Base-by-base conservation (phyloP, 495 filamentous ascomycete species). In the Xylaria nigripes region DNA sequence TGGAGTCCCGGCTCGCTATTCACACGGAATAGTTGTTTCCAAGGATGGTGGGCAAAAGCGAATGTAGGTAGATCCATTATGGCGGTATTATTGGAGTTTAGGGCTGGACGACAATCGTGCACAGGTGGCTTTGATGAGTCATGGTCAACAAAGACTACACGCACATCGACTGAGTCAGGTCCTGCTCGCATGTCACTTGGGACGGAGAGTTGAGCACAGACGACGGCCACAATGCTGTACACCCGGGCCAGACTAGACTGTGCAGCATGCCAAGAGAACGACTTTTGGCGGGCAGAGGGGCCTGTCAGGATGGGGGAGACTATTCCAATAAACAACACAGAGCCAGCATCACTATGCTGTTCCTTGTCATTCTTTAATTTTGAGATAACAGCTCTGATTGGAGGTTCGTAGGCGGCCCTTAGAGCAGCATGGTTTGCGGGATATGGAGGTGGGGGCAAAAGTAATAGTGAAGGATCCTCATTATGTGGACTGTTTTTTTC, bases 181-280 rank as follows among this genome's bases (percentile, higher is more conserved):
- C 80, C 79, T 58, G 69, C 70, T 49, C 70, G 66, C 10, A 68
- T 83, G 78, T 66, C 87, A 64, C 63, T 90, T 73, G 52, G 84
- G 72, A 76, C 70, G 6, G 72, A 71, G 12, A 81, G 69, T 56
- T 83, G 76, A 34, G 83, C 76, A 53, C 81, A 86, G 23, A 89
- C 70, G 47, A 83, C 70, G 34, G 82, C 80, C 61, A 93, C 72
- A 41, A 97, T 74, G 59, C 80, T 82, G 75, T 97, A 97, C 52
- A 95, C 61, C 48, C 78, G 80, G 19, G 86, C 86, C 21, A 97
- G 65, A 13, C 91, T 75, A 25, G 72, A 69, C 70, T 96, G 90
- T 8, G 85, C 74, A 23, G 77, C 69, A 49, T 56, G 67, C 72
- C 72, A 89, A 80, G 52, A 81, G 54, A 70, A 70, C 62, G 58